phyloP scores from a whole-genome alignment of 306 rosid genomes.

The Datisca glomerata region DNA sequence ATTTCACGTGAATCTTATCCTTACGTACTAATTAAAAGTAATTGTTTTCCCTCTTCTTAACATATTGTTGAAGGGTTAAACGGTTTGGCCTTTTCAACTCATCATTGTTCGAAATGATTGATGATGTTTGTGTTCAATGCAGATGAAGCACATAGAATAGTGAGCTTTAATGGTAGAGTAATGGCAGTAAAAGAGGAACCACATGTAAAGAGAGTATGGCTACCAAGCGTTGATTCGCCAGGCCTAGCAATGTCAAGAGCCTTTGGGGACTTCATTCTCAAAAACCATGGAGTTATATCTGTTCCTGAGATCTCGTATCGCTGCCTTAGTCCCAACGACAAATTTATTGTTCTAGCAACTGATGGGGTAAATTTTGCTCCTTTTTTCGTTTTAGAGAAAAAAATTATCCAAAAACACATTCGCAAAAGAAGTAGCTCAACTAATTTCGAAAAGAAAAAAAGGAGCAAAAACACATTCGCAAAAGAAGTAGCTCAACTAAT shows the following conservation, averaged over 20 bases:
- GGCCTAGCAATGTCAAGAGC: slow-evolving; percentile 86
- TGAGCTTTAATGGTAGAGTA: slow-evolving; percentile 40
- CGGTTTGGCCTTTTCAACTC: not conserved
- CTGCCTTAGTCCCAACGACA: slow-evolving; percentile 31
- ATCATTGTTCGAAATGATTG: not conserved
- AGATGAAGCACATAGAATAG: slow-evolving; percentile 56
- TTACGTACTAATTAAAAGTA: too few relatives aligned
- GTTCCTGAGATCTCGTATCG: slow-evolving; percentile 39
- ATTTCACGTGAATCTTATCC: too few relatives aligned
- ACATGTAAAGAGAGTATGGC: slow-evolving; percentile 55
- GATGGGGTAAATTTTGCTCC: too few relatives aligned
- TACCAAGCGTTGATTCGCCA: slow-evolving; percentile 33
- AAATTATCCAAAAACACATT: too few relatives aligned
- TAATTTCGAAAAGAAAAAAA: too few relatives aligned
- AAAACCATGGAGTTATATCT: slow-evolving; percentile 56
- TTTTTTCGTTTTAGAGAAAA: too few relatives aligned
- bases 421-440: too few relatives aligned
- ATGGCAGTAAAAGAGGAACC: slow-evolving; percentile 34
- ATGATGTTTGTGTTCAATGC: slow-evolving; percentile 7
- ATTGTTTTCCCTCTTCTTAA: too few relatives aligned
- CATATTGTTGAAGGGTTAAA: too few relatives aligned
- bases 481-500: too few relatives aligned
- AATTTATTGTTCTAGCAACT: slow-evolving; percentile 51
- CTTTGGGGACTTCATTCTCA: slow-evolving; percentile 68
- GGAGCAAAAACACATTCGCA: too few relatives aligned